Base-by-base conservation (phyloP, 371 early-diverging fungal species). In the Capniomyces stellatus region DNA sequence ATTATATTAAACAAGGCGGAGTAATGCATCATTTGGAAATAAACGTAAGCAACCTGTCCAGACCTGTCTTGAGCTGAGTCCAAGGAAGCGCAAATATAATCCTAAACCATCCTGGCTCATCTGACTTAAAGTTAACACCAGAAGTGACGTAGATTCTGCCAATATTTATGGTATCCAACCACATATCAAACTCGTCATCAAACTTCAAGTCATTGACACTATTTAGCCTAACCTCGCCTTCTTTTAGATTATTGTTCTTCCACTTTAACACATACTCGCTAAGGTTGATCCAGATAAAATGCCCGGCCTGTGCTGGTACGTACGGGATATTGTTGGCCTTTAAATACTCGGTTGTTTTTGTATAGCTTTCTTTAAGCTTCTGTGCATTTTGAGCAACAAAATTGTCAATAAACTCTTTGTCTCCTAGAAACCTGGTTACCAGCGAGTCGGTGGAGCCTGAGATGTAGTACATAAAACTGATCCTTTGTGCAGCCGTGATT, bases 251-350 rank as follows among this genome's bases (percentile, higher is more conserved):
- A 2, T 51, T 51, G 21, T 51, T 51, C 58, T 29, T 48, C 51
- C 39, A 51, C 69, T 60, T 1, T 48, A 56, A 23, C 22, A 49
- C 4, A 52, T 24, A 54, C 56, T 71, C 31, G 27, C 59, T 54
- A 31, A 82, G 54, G 51, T 78, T 75, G 24, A 81, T 55, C 73
- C 82, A 74, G 8, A 85, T 40, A 59, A 82, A 89, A 57, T 75
- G 79, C 0, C 82, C 85, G 0, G 78, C 79, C 27, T 77, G 64
- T 4, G 77, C 75, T 1, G 73, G 73, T 2, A 77, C 30, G 46
- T 63, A 82, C 8, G 69, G 57, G 39, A 87, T 68, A 0, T 62
- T 55, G 44, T 71, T 67, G 43, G 59, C 39, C 1, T 63, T 61
- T 13, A 85, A 58, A 27, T 70, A 66, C 1, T 56, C 46, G 2